Base-by-base conservation (phyloP, 148 eudicot genomes). In the Rhododendron ovatum region DNA sequence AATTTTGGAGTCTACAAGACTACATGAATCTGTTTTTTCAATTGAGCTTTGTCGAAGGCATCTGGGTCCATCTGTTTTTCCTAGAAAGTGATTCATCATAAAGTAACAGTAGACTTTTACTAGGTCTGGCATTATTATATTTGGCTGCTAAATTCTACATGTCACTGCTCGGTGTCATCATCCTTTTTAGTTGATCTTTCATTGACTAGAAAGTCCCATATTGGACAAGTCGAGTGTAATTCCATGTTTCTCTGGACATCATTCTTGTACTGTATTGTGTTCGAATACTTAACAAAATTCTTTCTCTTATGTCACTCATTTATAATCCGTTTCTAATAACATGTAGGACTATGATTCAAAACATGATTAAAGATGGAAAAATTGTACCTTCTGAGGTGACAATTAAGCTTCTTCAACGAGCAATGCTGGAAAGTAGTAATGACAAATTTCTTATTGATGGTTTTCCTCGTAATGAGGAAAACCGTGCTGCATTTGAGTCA, bases 381-480 rank as follows among this genome's bases (percentile, higher is more conserved):
- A 92, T 95, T 85, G 98, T 94, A 26, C 97, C 98, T 33, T 94
- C 98, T 15, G 97, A 95, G 87, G 93, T 95, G 82, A 94, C 96
- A 33, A 88, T 93, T 83, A 89, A 87, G 86, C 97, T 95, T 89
- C 94, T 95, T 86, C 89, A 92, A 86, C 87, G 82, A 86, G 97
- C 97, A 45, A 93, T 95, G 82, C 89, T 86, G 88, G 91, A 92
- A 83, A 91, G 69, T 84, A 92, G 71, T 33, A 95, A 91, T 84
- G 95, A 93, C 87, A 94, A 91, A 82, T 95, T 95, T 86, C 92
- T 95, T 8, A 94, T 95, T 86, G 98, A 94, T 74, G 97, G 97
- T 35, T 95, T 95, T 78, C 98, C 98, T 76, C 96, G 96, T 67
- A 93, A 95, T 85, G 94, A 92, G 76, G 97, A 95, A 85, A 95